Conservation (phyloP, 2,329 filamentous ascomycete species). For the Arthroderma sp. region DNA sequence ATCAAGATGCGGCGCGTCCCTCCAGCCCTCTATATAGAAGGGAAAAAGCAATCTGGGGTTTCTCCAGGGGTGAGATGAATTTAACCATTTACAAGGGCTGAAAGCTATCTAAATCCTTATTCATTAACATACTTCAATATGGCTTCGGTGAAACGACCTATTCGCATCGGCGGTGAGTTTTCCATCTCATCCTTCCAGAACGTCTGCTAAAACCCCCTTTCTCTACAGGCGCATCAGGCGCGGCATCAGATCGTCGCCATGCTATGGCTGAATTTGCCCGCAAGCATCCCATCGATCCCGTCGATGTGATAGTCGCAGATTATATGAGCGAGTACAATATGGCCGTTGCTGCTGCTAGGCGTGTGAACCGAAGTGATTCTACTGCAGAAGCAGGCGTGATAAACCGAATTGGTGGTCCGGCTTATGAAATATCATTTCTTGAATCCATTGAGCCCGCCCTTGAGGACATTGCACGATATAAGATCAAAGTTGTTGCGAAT, state of each 20-base stretch:
- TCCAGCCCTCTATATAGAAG: no score
- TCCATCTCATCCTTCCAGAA: neutral
- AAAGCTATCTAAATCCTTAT: no score
- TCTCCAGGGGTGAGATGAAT: no score
- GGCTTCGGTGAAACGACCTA: conserved; percentile 13
- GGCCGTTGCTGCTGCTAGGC: conserved; percentile 29
- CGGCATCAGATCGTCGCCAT: conserved; percentile 33
- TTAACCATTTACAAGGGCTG: no score
- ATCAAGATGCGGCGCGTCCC: no score
- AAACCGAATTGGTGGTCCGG: conserved; percentile 19
- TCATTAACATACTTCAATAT: neutral
- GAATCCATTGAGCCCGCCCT: conserved; percentile 33
- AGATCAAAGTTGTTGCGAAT: conserved; percentile 34
- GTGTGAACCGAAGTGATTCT: conserved; percentile 24
- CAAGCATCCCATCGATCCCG: conserved; percentile 30
- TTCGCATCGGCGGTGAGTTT: conserved; percentile 19
- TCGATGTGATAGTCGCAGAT: conserved; percentile 36
- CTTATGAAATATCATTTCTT: conserved; percentile 41
- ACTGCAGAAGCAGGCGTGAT: conserved; percentile 9
- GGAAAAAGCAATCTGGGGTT: no score
- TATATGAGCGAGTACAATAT: conserved; percentile 42
- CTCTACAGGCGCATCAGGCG: conserved; percentile 30
- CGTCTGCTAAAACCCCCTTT: neutral
- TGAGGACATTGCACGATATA: conserved; percentile 26
- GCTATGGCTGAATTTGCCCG: conserved; percentile 31